Evolutionary conservation across 768 basidiomycete species (phyloP).

Genomic region (Mycena amicta): DNA sequence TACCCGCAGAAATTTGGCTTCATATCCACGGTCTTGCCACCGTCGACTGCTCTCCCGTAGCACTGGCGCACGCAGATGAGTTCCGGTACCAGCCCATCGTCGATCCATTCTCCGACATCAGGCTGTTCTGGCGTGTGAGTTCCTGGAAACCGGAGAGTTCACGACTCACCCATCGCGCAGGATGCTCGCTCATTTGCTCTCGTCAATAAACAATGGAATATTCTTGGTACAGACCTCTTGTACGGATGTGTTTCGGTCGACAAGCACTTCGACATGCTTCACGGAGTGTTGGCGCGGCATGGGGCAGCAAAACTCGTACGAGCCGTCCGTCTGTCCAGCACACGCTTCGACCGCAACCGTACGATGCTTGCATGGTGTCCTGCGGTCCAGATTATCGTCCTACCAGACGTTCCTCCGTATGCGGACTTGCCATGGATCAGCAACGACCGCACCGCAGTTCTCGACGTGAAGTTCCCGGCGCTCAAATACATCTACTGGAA

Average conservation of each 20-base stretch:
- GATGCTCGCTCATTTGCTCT: background rate
- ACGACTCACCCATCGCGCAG: too few relatives aligned
- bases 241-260: background rate
- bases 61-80: background rate
- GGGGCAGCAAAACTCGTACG: conserved; percentile 9
- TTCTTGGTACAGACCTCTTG: background rate
- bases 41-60: background rate
- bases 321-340: conserved; percentile 8
- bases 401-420: conserved; percentile 8
- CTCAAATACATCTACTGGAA: conserved; percentile 15
- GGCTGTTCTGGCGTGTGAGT: background rate
- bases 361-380: conserved; percentile 3
- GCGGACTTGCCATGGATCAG: background rate
- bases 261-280: conserved; percentile 1
- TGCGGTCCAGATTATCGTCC: conserved; percentile 5
- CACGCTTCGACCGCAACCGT: conserved; percentile 12
- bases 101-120: background rate
- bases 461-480: background rate
- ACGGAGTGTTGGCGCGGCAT: background rate
- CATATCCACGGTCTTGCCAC: background rate
- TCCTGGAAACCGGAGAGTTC: too few relatives aligned
- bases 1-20: background rate
- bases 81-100: conserved; percentile 1
- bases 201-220: background rate
- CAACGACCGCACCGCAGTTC: background rate